Base-by-base conservation (phyloP, 2,329 filamentous ascomycete species). In the Arthrobotrys iridis region DNA sequence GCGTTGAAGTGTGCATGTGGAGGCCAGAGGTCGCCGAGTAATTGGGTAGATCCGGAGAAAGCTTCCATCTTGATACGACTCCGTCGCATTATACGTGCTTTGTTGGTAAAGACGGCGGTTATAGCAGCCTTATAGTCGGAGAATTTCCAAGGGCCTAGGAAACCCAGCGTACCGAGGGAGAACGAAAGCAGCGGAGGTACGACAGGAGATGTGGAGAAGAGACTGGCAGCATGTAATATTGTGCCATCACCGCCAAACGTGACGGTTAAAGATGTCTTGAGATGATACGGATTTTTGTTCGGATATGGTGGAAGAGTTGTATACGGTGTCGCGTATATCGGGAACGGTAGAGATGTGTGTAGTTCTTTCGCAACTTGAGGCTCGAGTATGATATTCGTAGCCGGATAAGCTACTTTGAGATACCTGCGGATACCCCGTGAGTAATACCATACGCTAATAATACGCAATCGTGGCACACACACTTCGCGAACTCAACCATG, bases 71-170 rank as follows among this genome's bases (percentile, higher is more conserved):
- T 93, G 92, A 2, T 97, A 93, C 79, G 92, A 91, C 60, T 93
- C 33, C 95, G 90, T 48, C 97, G 87, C 15, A 99, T 85, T 60
- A 98, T 89, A 76, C 93, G 91, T 18, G 93, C 92, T 1, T 88
- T 88, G 13, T 72, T 71, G 10, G 18, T 57, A 37, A 46, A 66
- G 4, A 76, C 70, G 3, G 64, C 40, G 0, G 52, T 60, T 84
- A 96, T 97, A 0, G 95, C 95, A 55, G 92, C 87, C 83, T 97
- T 97, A 83, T 96, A 92, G 79, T 98, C 93, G 4, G 86, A 86
- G 81, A 98, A 98, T 79, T 95, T 96, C 93, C 94, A 99, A 82
- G 98, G 94, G 13, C 94, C 93, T 5, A 99, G 84, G 78, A 99
- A 99, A 0, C 95, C 95, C 0, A 99, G 84, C 0, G 94, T 96